phyloP scores from a whole-genome alignment of 129 eudicot genomes.

The Gnaphalium uliginosum region DNA sequence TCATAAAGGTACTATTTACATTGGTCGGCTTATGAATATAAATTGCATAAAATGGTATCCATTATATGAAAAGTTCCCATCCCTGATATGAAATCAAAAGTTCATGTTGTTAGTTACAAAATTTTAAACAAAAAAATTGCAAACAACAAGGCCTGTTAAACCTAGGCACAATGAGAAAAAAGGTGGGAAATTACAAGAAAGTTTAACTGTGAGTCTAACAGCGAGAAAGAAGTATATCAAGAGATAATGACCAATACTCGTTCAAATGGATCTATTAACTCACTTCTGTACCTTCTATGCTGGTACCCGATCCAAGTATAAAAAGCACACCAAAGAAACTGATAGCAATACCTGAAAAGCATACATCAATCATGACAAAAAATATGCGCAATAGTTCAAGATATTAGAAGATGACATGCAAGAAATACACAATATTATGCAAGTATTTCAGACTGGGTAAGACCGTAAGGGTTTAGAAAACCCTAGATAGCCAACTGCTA shows the following conservation, averaged over 20 bases:
- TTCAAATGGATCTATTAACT: constrained; percentile 32
- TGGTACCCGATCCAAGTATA: constrained; percentile 47
- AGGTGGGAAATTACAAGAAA: constrained; percentile 2
- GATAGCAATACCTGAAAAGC: constrained; percentile 64
- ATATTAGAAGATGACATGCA: constrained; percentile 1
- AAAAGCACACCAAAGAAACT: constrained; percentile 78
- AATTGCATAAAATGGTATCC: constrained; percentile 5
- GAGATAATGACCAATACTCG: constrained; percentile 4
- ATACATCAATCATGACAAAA: constrained; percentile 16
- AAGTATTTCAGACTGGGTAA: neutral
- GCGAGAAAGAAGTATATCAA: constrained; percentile 7
- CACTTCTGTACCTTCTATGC: constrained; percentile 63
- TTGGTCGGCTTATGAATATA: neutral
- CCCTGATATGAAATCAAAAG: neutral
- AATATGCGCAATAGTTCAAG: neutral
- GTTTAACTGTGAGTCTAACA: constrained; percentile 9
- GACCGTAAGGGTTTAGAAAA: neutral
- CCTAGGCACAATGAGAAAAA: neutral
- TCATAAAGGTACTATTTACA: neutral
- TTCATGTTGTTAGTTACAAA: neutral
- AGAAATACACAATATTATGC: neutral
- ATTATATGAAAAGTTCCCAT: neutral
- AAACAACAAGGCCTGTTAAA: constrained; percentile 3
- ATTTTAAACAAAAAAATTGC: neutral
- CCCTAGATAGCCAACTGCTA: neutral